Percentiles rank a stretch among this genome's conserved stretches.
Evolutionary conservation across 179 eudicot genomes (phyloP).

Genomic region (Heliamphora pulchella): DNA sequence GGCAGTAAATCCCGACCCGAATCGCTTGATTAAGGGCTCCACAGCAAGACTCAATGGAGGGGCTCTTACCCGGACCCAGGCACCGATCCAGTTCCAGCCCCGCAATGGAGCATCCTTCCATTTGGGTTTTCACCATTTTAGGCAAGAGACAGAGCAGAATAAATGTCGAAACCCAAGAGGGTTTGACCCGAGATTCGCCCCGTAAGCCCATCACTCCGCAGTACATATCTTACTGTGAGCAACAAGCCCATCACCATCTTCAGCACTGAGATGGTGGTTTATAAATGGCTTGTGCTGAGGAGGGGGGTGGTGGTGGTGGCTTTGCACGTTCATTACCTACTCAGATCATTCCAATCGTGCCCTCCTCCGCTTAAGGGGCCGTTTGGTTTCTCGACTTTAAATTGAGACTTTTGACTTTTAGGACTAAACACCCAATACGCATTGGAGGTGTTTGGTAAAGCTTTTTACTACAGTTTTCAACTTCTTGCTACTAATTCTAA

Average conservation of each 20-base stretch:
- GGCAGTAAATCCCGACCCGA: slow-evolving; percentile 14
- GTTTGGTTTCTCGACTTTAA: too few relatives aligned
- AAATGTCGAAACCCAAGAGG: slow-evolving; percentile 1
- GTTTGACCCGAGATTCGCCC: neutral
- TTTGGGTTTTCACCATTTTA: slow-evolving; percentile 8
- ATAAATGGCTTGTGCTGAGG: neutral
- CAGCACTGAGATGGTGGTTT: neutral
- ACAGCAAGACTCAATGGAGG: slow-evolving; percentile 18
- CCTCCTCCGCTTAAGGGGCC: neutral
- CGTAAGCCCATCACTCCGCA: neutral
- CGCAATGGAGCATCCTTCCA: slow-evolving; percentile 20
- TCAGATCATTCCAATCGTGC: slow-evolving; percentile 12
- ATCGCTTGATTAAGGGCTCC: slow-evolving; percentile 17
- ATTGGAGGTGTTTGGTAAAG: too few relatives aligned
- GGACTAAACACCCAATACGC: too few relatives aligned
- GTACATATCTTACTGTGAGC: too few relatives aligned
- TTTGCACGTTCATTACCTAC: slow-evolving; percentile 13
- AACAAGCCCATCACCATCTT: neutral
- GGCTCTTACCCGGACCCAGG: neutral
- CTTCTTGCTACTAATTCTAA: too few relatives aligned
- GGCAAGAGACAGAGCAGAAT: slow-evolving; percentile 2
- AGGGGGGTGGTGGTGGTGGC: neutral
- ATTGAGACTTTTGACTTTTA: too few relatives aligned
- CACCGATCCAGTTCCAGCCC: slow-evolving; percentile 20
- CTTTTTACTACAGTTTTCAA: too few relatives aligned